Evolutionary conservation across 345 rosid genomes (phyloP).

Genomic region (Acer saccharum): DNA sequence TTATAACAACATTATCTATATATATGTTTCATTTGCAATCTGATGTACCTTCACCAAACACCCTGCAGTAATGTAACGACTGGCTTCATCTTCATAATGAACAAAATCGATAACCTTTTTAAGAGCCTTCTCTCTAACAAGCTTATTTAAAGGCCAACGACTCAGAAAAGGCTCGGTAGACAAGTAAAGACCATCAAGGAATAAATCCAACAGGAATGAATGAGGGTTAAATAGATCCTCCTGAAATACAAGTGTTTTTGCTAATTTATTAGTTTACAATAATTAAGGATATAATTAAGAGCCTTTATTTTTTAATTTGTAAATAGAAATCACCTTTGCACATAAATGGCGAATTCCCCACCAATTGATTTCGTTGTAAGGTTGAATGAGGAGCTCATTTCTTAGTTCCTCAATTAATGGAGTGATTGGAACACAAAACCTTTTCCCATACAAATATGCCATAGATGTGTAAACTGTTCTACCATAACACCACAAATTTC

Average conservation of each 20-base stretch:
- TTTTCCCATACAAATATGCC: neutral
- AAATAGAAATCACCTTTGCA: neutral
- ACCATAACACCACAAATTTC: neutral
- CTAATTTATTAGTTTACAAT: too few species aligned
- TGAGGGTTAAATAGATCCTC: conserved; percentile 18
- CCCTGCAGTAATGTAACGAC: too few species aligned
- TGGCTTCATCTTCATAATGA: too few species aligned
- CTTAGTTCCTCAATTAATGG: neutral
- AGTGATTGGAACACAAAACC: neutral
- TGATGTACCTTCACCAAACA: too few species aligned
- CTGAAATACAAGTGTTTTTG: neutral
- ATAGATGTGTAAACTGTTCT: neutral
- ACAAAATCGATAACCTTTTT: conserved; percentile 17
- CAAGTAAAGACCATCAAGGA: conserved; percentile 28
- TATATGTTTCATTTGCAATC: too few species aligned
- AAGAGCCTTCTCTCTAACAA: conserved; percentile 25
- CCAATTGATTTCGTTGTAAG: conserved; percentile 1
- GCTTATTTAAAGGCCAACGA: conserved; percentile 35
- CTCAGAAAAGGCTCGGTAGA: conserved; percentile 30
- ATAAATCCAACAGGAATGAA: conserved; percentile 18
- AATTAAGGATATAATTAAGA: too few species aligned
- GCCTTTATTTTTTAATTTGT: neutral
- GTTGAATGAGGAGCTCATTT: neutral
- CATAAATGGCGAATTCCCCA: conserved; percentile 5
- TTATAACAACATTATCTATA: too few species aligned